These are phyloP conservation scores for Aphanomyces invadans DNA, from an alignment of 352 stramenopile genomes.

Conservation along the genomic window DNA sequence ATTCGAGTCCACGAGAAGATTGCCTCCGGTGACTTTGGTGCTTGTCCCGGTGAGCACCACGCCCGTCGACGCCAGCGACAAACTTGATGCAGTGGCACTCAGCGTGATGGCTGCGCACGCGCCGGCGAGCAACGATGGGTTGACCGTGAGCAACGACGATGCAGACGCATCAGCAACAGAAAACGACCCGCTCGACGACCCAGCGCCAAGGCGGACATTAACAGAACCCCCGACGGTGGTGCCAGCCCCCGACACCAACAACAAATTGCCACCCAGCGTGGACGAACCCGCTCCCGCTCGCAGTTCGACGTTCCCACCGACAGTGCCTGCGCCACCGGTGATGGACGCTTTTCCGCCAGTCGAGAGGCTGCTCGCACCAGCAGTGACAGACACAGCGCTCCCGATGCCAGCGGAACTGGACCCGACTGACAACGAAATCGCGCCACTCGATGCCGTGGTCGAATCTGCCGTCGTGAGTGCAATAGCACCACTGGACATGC, in stretches of 20 bases:
- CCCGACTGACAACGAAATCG: conserved; percentile 37
- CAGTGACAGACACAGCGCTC: conserved; percentile 30
- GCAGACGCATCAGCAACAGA: not conserved
- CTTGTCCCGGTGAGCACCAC: conserved; percentile 3
- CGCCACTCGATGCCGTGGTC: conserved; percentile 32
- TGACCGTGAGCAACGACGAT: conserved; percentile 5
- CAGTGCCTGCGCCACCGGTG: not conserved
- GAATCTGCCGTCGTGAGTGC: conserved; percentile 10
- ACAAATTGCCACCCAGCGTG: conserved; percentile 8
- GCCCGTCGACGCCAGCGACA: not conserved
- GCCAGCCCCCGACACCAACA: conserved; percentile 2
- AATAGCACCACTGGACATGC: conserved; percentile 15
- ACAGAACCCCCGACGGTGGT: conserved; percentile 1
- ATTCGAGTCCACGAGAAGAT: conserved; percentile 11
- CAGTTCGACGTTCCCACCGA: conserved; percentile 4
- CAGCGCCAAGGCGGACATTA: not conserved
- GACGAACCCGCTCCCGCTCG: not conserved
- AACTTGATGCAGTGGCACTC: not conserved
- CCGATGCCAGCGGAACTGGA: conserved; percentile 31
- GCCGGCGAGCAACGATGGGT: not conserved
- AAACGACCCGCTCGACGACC: not conserved
- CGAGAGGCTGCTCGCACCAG: not conserved
- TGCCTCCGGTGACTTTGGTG: conserved; percentile 8
- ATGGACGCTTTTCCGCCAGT: not conserved
- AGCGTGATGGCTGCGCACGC: conserved; percentile 4